Evolutionary conservation across 306 rosid genomes (phyloP).

Genomic region (Cucurbita ficifolia): DNA sequence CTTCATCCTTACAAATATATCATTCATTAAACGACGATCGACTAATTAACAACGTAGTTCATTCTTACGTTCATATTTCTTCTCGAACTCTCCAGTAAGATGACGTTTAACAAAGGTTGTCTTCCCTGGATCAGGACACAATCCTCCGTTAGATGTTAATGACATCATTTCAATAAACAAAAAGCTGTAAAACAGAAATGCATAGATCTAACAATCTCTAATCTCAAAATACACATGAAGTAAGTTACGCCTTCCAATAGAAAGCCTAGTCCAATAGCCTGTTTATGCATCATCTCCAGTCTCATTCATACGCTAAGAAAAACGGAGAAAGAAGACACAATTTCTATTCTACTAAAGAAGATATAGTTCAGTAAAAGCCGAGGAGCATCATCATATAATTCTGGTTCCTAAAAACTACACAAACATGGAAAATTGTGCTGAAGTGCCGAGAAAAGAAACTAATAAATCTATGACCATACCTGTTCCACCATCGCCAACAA

Average conservation of each 20-base stretch:
- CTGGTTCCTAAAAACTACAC: not conserved
- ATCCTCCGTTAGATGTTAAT: not conserved
- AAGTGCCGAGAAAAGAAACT: not conserved
- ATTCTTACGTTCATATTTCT: slow-evolving; percentile 18
- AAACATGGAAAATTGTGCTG: not conserved
- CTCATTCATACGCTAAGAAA: not conserved
- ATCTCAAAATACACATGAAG: not conserved
- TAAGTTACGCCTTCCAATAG: not conserved
- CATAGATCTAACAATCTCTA: slow-evolving; percentile 1
- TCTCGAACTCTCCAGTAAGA: slow-evolving; percentile 21
- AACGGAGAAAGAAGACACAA: not conserved
- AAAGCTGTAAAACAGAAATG: not conserved
- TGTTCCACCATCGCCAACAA: slow-evolving; percentile 84
- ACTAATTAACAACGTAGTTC: not conserved
- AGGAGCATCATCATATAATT: not conserved
- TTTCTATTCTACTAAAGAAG: not conserved
- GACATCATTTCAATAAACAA: not conserved
- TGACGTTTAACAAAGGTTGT: slow-evolving; percentile 21
- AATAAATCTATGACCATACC: slow-evolving; percentile 15
- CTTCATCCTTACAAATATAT: not conserved
- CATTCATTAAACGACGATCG: not conserved
- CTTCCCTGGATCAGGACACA: slow-evolving; percentile 7
- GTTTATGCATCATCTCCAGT: not conserved
- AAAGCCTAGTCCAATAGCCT: not conserved
- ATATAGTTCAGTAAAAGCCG: not conserved